phyloP scores from a whole-genome alignment of 1,284 basidiomycete species.

The Cutaneotrichosporon cyanovorans region DNA sequence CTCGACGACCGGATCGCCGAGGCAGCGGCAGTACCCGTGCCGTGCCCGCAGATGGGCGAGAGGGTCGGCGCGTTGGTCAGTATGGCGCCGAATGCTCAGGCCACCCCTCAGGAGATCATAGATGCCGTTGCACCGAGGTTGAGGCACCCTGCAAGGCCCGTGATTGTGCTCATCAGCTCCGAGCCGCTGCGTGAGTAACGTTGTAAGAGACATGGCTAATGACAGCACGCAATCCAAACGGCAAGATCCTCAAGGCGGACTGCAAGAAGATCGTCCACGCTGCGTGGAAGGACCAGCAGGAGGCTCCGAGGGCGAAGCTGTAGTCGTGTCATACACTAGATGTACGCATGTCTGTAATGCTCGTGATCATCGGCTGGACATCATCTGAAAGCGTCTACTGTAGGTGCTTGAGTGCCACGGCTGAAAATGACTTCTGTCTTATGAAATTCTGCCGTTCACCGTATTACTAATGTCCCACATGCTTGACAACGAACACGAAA shows the following conservation, averaged over 20 bases:
- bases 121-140: constrained; percentile 6
- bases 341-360: no score
- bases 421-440: no score
- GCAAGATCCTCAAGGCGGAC: constrained; percentile 12
- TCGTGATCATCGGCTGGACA: no score
- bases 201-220: neutral
- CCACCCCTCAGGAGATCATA: constrained; percentile 6
- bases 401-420: no score
- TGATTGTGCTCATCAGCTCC: constrained; percentile 8
- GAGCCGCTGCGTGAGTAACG: constrained; percentile 13
- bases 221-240: constrained; percentile 10
- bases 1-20: constrained; percentile 28
- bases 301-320: constrained; percentile 4
- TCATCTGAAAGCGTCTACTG: no score
- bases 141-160: constrained; percentile 11
- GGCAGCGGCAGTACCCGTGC: constrained; percentile 35
- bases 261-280: constrained; percentile 16
- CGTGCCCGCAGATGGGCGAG: constrained; percentile 32
- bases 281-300: constrained; percentile 21
- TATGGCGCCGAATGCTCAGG: constrained; percentile 13
- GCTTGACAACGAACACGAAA: no score
- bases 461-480: no score
- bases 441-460: no score
- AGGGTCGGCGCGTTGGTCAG: constrained; percentile 32
- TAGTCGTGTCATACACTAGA: constrained; percentile 1